Evolutionary conservation across 75 land plant species (phyloP).

Genomic region (Isoetes taiwanensis): DNA sequence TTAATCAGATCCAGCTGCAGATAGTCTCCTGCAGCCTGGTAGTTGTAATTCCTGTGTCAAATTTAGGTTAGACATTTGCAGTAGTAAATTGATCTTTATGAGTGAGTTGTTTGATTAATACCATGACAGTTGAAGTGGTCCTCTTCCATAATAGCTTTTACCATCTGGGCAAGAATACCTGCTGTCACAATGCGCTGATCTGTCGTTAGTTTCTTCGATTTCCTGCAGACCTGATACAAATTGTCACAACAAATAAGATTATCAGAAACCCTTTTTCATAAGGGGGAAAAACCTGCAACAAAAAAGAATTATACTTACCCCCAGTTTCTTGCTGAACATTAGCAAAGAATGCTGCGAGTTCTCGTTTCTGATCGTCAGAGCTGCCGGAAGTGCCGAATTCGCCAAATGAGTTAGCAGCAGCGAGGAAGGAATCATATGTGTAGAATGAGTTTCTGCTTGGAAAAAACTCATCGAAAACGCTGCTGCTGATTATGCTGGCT

Average conservation of each 20-base stretch:
- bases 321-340: slow-evolving; percentile 53
- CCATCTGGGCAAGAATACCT: background rate
- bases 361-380: slow-evolving; percentile 22
- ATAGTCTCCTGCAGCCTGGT: background rate
- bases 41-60: background rate
- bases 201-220: no score
- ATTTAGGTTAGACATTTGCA: background rate
- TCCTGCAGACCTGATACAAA: no score
- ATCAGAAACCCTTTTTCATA: no score
- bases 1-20: background rate
- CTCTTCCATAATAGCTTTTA: background rate
- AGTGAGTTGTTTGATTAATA: background rate
- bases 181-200: background rate
- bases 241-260: no score
- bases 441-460: slow-evolving; percentile 24
- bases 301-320: no score
- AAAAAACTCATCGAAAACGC: slow-evolving; percentile 9
- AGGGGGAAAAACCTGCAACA: no score
- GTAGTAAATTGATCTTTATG: background rate
- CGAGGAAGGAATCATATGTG: slow-evolving; percentile 26
- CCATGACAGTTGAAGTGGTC: background rate
- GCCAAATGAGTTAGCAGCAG: slow-evolving; percentile 34
- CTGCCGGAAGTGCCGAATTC: slow-evolving; percentile 45
- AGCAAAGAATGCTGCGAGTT: slow-evolving; percentile 62
- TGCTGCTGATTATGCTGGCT: slow-evolving; percentile 2